A percentile compares a stretch with the other conserved stretches of the same genome.
Conservation (phyloP, 1,139 yeast species). For the Debaryomyces subglobosus region DNA sequence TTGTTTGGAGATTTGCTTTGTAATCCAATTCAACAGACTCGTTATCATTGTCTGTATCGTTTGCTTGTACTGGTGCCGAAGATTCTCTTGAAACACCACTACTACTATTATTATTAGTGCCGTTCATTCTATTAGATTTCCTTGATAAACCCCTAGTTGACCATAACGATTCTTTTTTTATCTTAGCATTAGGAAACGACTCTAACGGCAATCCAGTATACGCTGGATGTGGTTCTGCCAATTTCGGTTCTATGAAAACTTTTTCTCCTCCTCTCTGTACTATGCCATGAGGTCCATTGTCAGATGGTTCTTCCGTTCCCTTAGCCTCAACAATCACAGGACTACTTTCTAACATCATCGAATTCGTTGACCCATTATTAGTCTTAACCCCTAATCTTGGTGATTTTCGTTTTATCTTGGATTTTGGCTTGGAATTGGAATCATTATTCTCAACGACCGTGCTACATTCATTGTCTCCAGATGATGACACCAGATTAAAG, state of each 20-base stretch:
- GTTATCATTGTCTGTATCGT: conserved; percentile 7
- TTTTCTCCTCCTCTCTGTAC: conserved; percentile 18
- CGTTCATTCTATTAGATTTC: conserved; percentile 7
- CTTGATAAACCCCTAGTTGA: conserved; percentile 26
- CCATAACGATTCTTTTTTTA: conserved; percentile 56
- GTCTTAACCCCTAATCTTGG: conserved; percentile 5
- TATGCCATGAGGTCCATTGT: conserved; percentile 9
- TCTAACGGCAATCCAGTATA: conserved; percentile 73
- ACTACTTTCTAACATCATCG: conserved; percentile 13
- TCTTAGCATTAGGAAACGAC: conserved; percentile 57
- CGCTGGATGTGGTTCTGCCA: conserved; percentile 52
- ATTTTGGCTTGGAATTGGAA: neutral
- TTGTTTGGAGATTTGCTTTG: conserved; percentile 35
- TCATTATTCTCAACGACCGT: neutral
- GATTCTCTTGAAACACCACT: conserved; percentile 6
- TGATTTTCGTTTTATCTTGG: conserved; percentile 8
- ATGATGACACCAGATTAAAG: neutral
- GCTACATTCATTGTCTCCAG: neutral
- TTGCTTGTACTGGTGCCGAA: neutral
- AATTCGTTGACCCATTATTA: neutral
- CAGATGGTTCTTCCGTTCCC: neutral
- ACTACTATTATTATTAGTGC: conserved; percentile 3
- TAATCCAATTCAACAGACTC: conserved; percentile 20
- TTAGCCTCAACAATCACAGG: conserved; percentile 14
- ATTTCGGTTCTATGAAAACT: conserved; percentile 58